These are phyloP conservation scores for Scheffersomyces titani DNA, from an alignment of 1,139 yeast species.

Conservation along the genomic window DNA sequence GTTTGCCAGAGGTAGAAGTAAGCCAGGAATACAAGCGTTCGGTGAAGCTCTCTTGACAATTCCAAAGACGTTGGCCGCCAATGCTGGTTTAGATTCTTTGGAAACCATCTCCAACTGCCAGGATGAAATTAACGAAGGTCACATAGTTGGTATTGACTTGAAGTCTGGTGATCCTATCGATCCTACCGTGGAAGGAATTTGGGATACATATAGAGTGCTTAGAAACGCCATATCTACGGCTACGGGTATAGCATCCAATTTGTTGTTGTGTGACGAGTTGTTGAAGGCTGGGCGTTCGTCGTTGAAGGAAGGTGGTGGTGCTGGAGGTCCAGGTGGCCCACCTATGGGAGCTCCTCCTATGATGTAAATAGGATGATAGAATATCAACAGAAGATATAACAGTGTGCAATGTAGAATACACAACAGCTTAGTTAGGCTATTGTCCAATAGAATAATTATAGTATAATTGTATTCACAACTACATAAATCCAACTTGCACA, in stretches of 20 bases:
- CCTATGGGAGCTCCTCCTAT: constrained; percentile 15
- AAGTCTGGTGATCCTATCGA: constrained; percentile 95
- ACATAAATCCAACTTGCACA: too few species aligned
- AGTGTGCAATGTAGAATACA: not conserved
- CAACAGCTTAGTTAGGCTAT: not conserved
- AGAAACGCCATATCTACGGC: constrained; percentile 93
- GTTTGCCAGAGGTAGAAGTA: constrained; percentile 82
- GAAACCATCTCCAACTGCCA: constrained; percentile 89
- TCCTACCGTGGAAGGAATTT: constrained; percentile 90
- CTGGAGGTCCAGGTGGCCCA: constrained; percentile 12
- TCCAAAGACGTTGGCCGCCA: constrained; percentile 90
- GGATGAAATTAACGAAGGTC: constrained; percentile 83
- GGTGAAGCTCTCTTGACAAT: constrained; percentile 87
- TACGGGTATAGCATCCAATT: constrained; percentile 90
- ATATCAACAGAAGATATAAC: not conserved
- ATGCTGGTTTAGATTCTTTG: constrained; percentile 91
- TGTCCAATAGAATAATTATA: not conserved
- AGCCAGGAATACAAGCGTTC: constrained; percentile 90
- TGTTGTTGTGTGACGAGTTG: constrained; percentile 91
- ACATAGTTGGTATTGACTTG: constrained; percentile 87
- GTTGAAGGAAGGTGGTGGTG: constrained; percentile 56
- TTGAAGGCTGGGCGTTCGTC: constrained; percentile 95
- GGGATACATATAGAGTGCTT: constrained; percentile 93
- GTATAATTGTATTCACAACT: too few species aligned
- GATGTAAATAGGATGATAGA: constrained; percentile 8